Percentiles rank a stretch among this genome's conserved stretches.
Evolutionary conservation across 768 basidiomycete species (phyloP).

Genomic region (Jaapia argillacea): DNA sequence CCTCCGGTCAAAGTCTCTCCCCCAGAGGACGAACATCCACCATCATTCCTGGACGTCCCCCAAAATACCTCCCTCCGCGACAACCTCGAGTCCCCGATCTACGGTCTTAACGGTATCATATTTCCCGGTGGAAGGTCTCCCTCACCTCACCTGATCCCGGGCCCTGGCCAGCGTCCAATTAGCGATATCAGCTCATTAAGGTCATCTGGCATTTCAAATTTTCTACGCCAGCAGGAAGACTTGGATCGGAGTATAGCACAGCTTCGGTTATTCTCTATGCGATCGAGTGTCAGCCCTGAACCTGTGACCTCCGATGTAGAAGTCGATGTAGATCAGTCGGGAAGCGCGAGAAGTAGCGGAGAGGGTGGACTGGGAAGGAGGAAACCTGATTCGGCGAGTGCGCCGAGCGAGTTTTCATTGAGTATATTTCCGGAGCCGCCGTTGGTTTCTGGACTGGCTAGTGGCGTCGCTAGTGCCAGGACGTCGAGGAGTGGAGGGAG

Average conservation of each 20-base stretch:
- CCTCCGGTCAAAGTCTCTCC: neutral
- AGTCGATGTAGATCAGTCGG: neutral
- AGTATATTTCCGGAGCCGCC: constrained; percentile 66
- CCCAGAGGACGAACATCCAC: neutral
- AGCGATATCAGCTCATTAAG: neutral
- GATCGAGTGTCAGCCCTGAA: constrained; percentile 4
- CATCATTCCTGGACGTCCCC: too few species aligned
- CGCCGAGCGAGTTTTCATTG: constrained; percentile 49
- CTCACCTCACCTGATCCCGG: too few species aligned
- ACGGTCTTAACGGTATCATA: neutral
- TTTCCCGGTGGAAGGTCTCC: too few species aligned
- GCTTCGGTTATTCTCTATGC: constrained; percentile 30
- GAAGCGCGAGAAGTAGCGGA: neutral
- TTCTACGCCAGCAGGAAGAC: constrained; percentile 52
- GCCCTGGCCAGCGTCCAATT: too few species aligned
- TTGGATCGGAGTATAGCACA: constrained; percentile 56
- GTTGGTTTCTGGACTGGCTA: constrained; percentile 9
- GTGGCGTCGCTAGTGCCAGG: constrained; percentile 6
- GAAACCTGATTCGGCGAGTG: constrained; percentile 9
- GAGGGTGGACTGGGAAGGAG: neutral
- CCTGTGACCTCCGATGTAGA: constrained; percentile 5
- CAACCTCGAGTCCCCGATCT: neutral
- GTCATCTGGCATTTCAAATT: constrained; percentile 21
- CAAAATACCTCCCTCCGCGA: neutral
- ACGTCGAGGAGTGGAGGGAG: neutral